Percentiles rank a stretch among this genome's conserved stretches.
Evolutionary conservation across 495 filamentous ascomycete genomes (phyloP).

Genomic region (Extremus antarcticus): DNA sequence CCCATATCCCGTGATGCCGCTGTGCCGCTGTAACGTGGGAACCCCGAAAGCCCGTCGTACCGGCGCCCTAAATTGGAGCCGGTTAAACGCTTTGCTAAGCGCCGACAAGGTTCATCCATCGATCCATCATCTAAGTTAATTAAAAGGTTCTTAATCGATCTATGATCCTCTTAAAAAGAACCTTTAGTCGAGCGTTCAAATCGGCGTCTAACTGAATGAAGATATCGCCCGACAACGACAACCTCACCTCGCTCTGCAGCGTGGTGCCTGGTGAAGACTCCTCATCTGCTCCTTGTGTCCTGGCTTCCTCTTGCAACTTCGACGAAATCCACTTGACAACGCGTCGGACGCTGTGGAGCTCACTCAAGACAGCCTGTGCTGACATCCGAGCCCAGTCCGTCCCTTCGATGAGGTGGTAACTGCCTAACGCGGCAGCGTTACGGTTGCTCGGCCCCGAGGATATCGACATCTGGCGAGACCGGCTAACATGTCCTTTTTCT

Average conservation of each 20-base stretch:
- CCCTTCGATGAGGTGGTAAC: constrained; percentile 18
- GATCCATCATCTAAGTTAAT: too few relatives aligned
- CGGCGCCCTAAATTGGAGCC: too few relatives aligned
- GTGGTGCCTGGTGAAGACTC: too few relatives aligned
- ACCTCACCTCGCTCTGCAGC: too few relatives aligned
- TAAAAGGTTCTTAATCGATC: not conserved
- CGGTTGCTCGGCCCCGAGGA: constrained; percentile 8
- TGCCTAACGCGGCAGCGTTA: not conserved
- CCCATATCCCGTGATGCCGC: too few relatives aligned
- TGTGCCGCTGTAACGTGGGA: too few relatives aligned
- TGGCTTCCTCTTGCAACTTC: not conserved
- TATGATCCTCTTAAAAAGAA: not conserved
- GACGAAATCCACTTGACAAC: constrained; percentile 14
- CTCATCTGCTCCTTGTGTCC: not conserved
- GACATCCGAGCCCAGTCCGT: constrained; percentile 25
- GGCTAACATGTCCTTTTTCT: too few relatives aligned
- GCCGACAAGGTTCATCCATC: too few relatives aligned
- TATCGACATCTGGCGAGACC: too few relatives aligned
- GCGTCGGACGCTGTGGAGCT: constrained; percentile 33
- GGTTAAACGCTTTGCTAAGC: too few relatives aligned
- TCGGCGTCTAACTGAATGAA: not conserved
- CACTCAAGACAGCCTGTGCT: constrained; percentile 31
- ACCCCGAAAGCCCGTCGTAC: too few relatives aligned
- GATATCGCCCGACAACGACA: not conserved
- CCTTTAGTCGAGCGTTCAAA: not conserved